Evolutionary conservation across 108 stramenopile genomes (phyloP).

Genomic region (Cyclotella atomus): DNA sequence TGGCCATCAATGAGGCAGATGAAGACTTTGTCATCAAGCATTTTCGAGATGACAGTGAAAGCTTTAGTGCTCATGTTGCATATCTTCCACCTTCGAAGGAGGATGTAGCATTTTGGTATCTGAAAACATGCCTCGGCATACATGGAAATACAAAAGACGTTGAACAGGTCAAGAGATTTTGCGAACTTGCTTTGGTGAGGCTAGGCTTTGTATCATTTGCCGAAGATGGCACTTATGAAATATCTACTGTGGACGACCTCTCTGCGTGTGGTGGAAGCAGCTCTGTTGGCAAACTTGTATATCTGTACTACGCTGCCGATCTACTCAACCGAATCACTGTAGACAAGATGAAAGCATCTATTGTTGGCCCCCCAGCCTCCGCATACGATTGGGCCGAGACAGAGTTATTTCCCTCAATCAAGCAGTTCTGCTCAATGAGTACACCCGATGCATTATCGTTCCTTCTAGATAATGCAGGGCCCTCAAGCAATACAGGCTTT

Average conservation of each 20-base stretch:
- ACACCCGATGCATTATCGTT: constrained; percentile 15
- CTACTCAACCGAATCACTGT: constrained; percentile 22
- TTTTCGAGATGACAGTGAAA: constrained; percentile 1
- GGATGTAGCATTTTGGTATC: constrained; percentile 54
- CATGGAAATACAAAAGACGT: constrained; percentile 32
- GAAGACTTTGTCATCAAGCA: constrained; percentile 10
- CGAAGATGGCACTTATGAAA: constrained; percentile 11
- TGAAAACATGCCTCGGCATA: constrained; percentile 39
- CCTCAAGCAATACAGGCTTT: not conserved
- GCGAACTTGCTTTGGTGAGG: constrained; percentile 32
- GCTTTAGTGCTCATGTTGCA: not conserved
- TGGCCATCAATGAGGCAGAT: constrained; percentile 39
- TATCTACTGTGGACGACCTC: constrained; percentile 1
- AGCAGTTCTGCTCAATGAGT: constrained; percentile 41
- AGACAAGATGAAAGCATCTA: constrained; percentile 21
- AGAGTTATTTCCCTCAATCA: constrained; percentile 23
- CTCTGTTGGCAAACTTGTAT: constrained; percentile 23
- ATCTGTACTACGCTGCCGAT: constrained; percentile 35
- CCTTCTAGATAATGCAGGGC: constrained; percentile 22
- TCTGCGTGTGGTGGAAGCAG: not conserved
- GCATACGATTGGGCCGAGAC: constrained; percentile 1
- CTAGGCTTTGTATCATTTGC: constrained; percentile 21
- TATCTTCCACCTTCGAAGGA: not conserved
- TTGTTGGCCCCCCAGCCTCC: not conserved
- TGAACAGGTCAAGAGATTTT: constrained; percentile 9